A percentile compares a stretch with the other conserved stretches of the same genome.
Conservation (phyloP, 2,329 filamentous ascomycete genomes). For the Aspergillus ochraceus region DNA sequence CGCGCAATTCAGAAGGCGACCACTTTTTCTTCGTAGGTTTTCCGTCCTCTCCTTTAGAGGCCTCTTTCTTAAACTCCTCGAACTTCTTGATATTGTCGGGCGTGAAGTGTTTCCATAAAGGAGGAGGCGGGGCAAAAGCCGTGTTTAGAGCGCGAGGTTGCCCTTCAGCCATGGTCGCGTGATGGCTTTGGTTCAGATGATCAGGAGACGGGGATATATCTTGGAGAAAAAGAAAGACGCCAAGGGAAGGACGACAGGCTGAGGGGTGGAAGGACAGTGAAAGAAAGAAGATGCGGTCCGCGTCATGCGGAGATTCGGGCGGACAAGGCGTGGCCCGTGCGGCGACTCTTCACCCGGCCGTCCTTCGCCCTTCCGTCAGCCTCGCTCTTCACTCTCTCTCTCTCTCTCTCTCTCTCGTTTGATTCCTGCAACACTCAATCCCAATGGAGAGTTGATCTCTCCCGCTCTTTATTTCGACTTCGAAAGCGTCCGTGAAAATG, state of each 20-base stretch:
- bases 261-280: background rate
- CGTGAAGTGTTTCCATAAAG: conserved; percentile 89
- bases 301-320: conserved; percentile 16
- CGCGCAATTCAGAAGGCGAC: conserved; percentile 35
- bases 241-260: background rate
- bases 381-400: background rate
- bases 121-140: conserved; percentile 81
- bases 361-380: background rate
- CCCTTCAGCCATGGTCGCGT: conserved; percentile 58
- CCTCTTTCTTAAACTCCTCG: conserved; percentile 48
- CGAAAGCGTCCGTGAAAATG: conserved; percentile 20
- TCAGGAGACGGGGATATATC: background rate
- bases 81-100: conserved; percentile 67
- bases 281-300: background rate
- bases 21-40: conserved; percentile 32
- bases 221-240: background rate
- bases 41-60: conserved; percentile 29
- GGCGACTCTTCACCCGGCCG: background rate
- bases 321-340: conserved; percentile 20
- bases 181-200: background rate
- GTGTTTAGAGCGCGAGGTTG: conserved; percentile 53
- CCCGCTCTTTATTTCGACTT: background rate
- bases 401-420: background rate
- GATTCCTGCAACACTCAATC: background rate
- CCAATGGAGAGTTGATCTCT: background rate